Evolutionary conservation across 345 rosid species (phyloP).

Genomic region (Eucalyptus sideroxylon): DNA sequence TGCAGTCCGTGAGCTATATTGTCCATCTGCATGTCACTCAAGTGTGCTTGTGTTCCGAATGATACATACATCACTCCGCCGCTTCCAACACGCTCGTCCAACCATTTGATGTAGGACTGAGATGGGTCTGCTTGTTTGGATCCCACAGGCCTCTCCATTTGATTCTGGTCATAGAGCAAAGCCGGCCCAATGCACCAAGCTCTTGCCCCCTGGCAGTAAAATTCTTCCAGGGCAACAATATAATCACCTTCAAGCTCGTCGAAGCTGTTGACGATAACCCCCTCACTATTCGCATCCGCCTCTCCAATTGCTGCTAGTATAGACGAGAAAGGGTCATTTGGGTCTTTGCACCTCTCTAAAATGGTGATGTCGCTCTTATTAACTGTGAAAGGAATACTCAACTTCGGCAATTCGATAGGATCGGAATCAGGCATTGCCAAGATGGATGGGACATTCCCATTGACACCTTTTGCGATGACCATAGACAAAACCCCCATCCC

Average conservation of each 20-base stretch:
- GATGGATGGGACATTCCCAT: background rate
- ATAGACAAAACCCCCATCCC: constrained; percentile 4
- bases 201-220: background rate
- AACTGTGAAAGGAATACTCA: background rate
- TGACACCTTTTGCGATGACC: background rate
- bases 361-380: background rate
- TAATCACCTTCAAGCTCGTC: constrained; percentile 10
- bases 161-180: background rate
- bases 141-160: background rate
- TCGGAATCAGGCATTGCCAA: background rate
- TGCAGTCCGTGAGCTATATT: background rate
- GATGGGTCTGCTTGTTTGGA: background rate
- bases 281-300: background rate
- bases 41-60: background rate
- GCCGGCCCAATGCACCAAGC: constrained; percentile 1
- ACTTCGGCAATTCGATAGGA: background rate
- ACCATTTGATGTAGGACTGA: background rate
- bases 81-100: background rate
- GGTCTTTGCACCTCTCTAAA: background rate
- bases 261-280: constrained; percentile 8
- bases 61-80: background rate
- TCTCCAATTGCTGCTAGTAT: background rate
- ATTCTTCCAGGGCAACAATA: background rate
- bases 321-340: background rate
- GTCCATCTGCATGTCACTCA: background rate